Base-by-base conservation (phyloP, 345 rosid genomes). In the Gossypium bickii region DNA sequence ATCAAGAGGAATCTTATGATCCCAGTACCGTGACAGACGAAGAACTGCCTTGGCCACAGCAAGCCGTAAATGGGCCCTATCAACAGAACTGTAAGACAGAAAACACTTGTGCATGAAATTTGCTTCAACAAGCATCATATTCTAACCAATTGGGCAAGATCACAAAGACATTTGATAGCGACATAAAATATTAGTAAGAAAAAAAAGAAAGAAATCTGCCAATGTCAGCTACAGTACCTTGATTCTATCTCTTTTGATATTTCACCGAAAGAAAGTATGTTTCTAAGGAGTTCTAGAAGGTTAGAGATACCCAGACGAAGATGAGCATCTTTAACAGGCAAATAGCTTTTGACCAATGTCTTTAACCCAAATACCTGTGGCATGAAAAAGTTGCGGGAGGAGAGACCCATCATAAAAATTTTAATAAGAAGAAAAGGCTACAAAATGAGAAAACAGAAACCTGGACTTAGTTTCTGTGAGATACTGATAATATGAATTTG, bases 1-100 rank as follows among this genome's bases (percentile, higher is more conserved):
- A 74, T 93, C 96, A 76, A 90, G 68, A 25, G 99, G 89, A 79
- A 95, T 91, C 83, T 88, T 91, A 61, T 93, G 87, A 56, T 95
- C 98, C 99, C 99, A 95, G 65, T 84, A 91, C 81, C 83, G 90
- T 48, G 98, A 87, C 61, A 95, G 82, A 48, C 94, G 97, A 84
- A 95, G 91, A 85, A 93, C 86, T 27, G 96, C 97, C 87, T 95
- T 95, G 11, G 98, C 98, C 79, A 94, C 85, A 82, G 99, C 93
- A 81, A 95, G 89, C 85, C 81, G 88, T 83, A 95, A 81, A 80
- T 93, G 99, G 68, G 94, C 89, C 84, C 87, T 91, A 82, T 93
- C 98, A 72, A 93, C 89, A 75, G 80, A 80, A 76, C 99, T 95
- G 96, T 77, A 82, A 80, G 69, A 86, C 58, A 18, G 52, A 47